These are phyloP conservation scores for Haplographium delicatum DNA, from an alignment of 495 filamentous ascomycete genomes.

Conservation along the genomic window DNA sequence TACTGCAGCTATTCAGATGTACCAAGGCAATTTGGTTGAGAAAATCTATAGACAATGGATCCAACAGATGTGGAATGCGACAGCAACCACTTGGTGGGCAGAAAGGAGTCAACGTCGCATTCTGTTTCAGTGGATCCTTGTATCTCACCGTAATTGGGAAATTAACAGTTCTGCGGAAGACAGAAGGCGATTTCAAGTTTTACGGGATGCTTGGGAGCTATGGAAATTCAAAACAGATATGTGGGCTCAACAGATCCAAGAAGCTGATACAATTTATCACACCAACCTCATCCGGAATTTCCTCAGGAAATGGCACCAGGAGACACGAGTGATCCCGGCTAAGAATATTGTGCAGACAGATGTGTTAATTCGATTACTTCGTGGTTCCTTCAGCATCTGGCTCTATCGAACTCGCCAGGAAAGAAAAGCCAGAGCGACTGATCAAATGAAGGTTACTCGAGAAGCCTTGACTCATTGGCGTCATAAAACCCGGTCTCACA, in stretches of 20 bases:
- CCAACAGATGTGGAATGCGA: slow-evolving; percentile 46
- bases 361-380: slow-evolving; percentile 43
- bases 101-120: slow-evolving; percentile 41
- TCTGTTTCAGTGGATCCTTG: slow-evolving; percentile 27
- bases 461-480: slow-evolving; percentile 64
- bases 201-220: slow-evolving; percentile 24
- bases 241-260: slow-evolving; percentile 12
- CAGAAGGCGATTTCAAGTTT: slow-evolving; percentile 9
- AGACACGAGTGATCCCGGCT: slow-evolving; percentile 43
- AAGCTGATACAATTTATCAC: slow-evolving; percentile 24
- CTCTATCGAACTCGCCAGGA: slow-evolving; percentile 40
- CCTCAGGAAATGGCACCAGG: slow-evolving; percentile 31
- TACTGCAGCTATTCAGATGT: slow-evolving; percentile 36
- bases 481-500: slow-evolving; percentile 39
- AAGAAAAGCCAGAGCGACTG: slow-evolving; percentile 49
- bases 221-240: slow-evolving; percentile 24
- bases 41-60: slow-evolving; percentile 53
- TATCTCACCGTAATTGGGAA: slow-evolving; percentile 14
- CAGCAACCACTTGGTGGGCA: slow-evolving; percentile 49
- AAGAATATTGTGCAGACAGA: slow-evolving; percentile 40
- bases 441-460: slow-evolving; percentile 47
- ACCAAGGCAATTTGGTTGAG: slow-evolving; percentile 39
- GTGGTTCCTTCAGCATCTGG: slow-evolving; percentile 48
- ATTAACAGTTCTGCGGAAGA: slow-evolving; percentile 12
- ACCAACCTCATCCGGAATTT: slow-evolving; percentile 17